Conservation (phyloP, 768 basidiomycete species). For the Daedaleopsis nitida region DNA sequence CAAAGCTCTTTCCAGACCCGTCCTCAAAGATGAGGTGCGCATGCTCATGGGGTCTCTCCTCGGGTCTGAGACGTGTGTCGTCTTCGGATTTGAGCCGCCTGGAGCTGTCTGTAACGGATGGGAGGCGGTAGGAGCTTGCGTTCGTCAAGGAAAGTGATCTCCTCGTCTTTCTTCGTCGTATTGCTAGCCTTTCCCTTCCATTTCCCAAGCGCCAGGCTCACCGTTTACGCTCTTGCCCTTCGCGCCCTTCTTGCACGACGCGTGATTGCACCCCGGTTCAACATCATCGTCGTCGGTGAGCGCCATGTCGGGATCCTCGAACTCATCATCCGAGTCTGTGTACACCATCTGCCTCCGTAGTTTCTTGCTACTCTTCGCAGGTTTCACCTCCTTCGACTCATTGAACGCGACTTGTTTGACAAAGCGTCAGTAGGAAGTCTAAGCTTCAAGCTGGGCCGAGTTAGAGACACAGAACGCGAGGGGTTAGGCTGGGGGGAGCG, state of each 20-base stretch:
- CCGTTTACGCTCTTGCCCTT: slow-evolving; percentile 32
- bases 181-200: slow-evolving; percentile 31
- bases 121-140: slow-evolving; percentile 32
- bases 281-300: slow-evolving; percentile 28
- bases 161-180: slow-evolving; percentile 26
- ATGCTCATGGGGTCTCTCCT: not conserved
- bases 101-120: not conserved
- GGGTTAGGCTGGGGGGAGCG: not conserved
- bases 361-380: slow-evolving; percentile 5
- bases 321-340: slow-evolving; percentile 26
- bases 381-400: slow-evolving; percentile 9
- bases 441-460: not conserved
- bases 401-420: slow-evolving; percentile 8
- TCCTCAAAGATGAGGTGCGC: not conserved
- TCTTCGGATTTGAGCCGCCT: no score
- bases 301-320: slow-evolving; percentile 26
- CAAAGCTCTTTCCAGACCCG: slow-evolving; percentile 4
- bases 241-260: slow-evolving; percentile 24
- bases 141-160: slow-evolving; percentile 44
- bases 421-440: not conserved
- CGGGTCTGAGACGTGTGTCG: slow-evolving; percentile 4
- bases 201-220: not conserved
- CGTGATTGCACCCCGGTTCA: not conserved
- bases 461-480: slow-evolving; percentile 7
- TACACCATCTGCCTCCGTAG: slow-evolving; percentile 16